Evolutionary conservation across 768 basidiomycete genomes (phyloP).

Genomic region (Tephrocybe sp.): DNA sequence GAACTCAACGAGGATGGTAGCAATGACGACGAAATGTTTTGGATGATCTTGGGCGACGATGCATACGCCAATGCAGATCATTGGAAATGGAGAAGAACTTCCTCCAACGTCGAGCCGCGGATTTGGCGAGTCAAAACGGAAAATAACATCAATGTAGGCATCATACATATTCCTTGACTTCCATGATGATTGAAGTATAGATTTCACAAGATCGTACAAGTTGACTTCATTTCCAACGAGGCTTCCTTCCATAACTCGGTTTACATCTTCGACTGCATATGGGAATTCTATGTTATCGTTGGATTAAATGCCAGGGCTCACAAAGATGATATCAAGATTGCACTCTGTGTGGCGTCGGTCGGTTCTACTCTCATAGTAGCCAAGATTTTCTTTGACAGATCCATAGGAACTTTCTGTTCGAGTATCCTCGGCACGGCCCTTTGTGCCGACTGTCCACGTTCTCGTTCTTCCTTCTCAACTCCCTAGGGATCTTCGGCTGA

Average conservation of each 20-base stretch:
- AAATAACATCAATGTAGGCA: slow-evolving; percentile 40
- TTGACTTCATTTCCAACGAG: slow-evolving; percentile 43
- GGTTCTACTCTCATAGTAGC: slow-evolving; percentile 9
- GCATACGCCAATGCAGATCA: slow-evolving; percentile 78
- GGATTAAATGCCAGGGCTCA: slow-evolving; percentile 62
- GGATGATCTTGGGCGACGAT: slow-evolving; percentile 80
- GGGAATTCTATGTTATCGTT: slow-evolving; percentile 79
- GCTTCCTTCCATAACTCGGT: slow-evolving; percentile 41
- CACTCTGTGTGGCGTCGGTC: slow-evolving; percentile 57
- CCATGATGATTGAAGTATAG: background rate
- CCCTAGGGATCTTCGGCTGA: slow-evolving; percentile 65
- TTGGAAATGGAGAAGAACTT: slow-evolving; percentile 67
- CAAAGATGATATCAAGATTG: slow-evolving; percentile 59
- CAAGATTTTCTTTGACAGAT: background rate
- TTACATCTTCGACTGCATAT: slow-evolving; percentile 70
- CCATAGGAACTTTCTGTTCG: slow-evolving; percentile 51
- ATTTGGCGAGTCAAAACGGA: slow-evolving; percentile 57
- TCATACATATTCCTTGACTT: background rate
- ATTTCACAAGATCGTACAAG: slow-evolving; percentile 39
- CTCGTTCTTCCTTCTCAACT: slow-evolving; percentile 71
- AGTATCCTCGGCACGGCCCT: slow-evolving; percentile 57
- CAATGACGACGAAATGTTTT: slow-evolving; percentile 76
- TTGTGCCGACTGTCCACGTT: slow-evolving; percentile 70
- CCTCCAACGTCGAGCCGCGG: slow-evolving; percentile 41
- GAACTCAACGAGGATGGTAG: slow-evolving; percentile 66